phyloP scores from a whole-genome alignment of 148 eudicot genomes.

The Vaccinium macrocarpon region DNA sequence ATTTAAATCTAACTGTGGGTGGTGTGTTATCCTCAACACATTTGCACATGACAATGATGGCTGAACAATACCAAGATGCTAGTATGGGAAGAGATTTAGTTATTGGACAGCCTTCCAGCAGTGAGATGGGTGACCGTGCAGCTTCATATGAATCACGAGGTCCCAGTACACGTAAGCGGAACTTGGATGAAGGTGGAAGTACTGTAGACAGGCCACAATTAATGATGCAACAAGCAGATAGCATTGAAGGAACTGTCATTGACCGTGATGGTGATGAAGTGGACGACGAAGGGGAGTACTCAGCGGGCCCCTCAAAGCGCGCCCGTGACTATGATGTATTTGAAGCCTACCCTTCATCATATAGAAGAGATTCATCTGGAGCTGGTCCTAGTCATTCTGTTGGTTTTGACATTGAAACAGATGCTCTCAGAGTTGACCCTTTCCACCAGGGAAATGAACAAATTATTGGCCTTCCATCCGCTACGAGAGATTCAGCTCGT shows the following conservation, averaged over 20 bases:
- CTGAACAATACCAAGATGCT: slow-evolving; percentile 54
- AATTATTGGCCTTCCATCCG: slow-evolving; percentile 43
- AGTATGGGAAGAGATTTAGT: slow-evolving; percentile 75
- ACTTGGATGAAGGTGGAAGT: slow-evolving; percentile 95
- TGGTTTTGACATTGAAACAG: slow-evolving; percentile 60
- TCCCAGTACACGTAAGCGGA: slow-evolving; percentile 84
- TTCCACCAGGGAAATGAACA: slow-evolving; percentile 48
- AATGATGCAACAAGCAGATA: slow-evolving; percentile 75
- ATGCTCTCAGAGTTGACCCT: slow-evolving; percentile 48
- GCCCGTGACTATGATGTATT: slow-evolving; percentile 51
- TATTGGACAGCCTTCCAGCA: slow-evolving; percentile 89
- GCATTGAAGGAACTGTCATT: slow-evolving; percentile 90
- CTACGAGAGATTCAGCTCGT: slow-evolving; percentile 74
- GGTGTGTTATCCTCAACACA: slow-evolving; percentile 66
- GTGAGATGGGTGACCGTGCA: slow-evolving; percentile 96
- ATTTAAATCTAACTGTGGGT: slow-evolving; percentile 80
- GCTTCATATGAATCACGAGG: slow-evolving; percentile 98
- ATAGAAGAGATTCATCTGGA: slow-evolving; percentile 65
- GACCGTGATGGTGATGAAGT: slow-evolving; percentile 99
- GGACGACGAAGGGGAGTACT: slow-evolving; percentile 69
- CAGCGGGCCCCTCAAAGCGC: slow-evolving; percentile 93
- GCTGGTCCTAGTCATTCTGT: slow-evolving; percentile 90
- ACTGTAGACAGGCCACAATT: slow-evolving; percentile 80
- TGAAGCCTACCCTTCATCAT: slow-evolving; percentile 56
- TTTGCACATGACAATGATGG: slow-evolving; percentile 38